Evolutionary conservation across 768 basidiomycete genomes (phyloP).

Genomic region (Agaricus subrufescens): DNA sequence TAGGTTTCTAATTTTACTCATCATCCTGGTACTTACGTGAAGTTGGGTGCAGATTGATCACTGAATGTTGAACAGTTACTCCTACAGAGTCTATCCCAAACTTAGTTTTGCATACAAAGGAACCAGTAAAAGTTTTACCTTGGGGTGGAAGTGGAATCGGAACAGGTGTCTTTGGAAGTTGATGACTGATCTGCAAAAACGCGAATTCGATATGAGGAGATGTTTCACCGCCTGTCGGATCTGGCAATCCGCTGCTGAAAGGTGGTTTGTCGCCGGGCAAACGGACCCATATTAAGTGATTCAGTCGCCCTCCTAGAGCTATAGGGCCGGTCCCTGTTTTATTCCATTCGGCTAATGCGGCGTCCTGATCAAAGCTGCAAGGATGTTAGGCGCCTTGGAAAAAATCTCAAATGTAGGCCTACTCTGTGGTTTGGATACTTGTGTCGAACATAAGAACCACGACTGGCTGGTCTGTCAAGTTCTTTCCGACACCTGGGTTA

Average conservation of each 20-base stretch:
- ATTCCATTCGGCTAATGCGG: constrained; percentile 3
- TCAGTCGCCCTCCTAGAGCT: neutral
- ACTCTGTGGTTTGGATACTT: neutral
- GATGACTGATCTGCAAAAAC: neutral
- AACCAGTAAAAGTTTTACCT: neutral
- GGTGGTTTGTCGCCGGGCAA: neutral
- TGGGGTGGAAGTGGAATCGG: neutral
- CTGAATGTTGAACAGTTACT: constrained; percentile 1
- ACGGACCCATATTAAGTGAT: neutral
- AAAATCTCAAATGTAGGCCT: neutral
- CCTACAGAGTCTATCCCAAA: neutral
- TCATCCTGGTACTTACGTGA: neutral
- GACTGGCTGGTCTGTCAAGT: constrained; percentile 3
- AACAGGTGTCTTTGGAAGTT: neutral
- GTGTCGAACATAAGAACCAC: neutral
- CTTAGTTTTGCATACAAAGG: neutral
- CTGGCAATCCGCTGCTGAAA: neutral
- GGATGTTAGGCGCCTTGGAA: neutral
- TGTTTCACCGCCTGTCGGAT: neutral
- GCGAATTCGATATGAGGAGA: neutral
- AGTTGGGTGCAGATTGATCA: constrained; percentile 2
- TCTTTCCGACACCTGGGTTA: constrained; percentile 7
- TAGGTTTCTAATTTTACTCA: neutral
- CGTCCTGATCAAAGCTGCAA: constrained; percentile 1
- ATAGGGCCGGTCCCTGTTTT: neutral